phyloP scores from a whole-genome alignment of 441 rosid genomes.

The Populus hybrid region DNA sequence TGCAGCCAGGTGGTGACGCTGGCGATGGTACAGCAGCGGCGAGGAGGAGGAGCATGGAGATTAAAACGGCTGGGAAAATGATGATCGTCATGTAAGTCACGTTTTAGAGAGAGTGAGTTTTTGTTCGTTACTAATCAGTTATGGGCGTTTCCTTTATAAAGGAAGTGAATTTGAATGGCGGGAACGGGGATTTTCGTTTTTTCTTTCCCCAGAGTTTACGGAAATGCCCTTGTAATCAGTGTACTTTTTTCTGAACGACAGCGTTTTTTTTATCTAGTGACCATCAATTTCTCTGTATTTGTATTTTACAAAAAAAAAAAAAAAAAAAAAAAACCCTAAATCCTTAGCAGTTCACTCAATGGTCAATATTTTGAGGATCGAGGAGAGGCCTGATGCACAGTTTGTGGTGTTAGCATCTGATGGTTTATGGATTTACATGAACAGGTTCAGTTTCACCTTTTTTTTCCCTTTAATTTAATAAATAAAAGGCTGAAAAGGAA shows the following conservation, averaged over 20 bases:
- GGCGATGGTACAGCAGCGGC: slow-evolving; percentile 9
- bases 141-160: background rate
- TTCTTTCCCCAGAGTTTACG: background rate
- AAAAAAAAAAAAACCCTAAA: background rate
- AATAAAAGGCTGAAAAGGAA: no score
- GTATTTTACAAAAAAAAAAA: background rate
- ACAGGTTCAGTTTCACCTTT: no score
- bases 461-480: no score
- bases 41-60: slow-evolving; percentile 21
- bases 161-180: slow-evolving; percentile 6
- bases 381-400: background rate
- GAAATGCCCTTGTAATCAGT: background rate
- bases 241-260: background rate
- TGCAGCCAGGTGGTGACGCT: slow-evolving; percentile 32
- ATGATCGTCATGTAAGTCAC: background rate
- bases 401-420: no score
- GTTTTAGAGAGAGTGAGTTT: slow-evolving; percentile 7
- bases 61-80: slow-evolving; percentile 1
- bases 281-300: background rate
- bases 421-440: no score
- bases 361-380: background rate
- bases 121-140: background rate
- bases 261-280: background rate
- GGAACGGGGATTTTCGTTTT: background rate
- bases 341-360: background rate